Percentiles rank a stretch among this genome's conserved stretches.
Conservation (phyloP, 2,329 filamentous ascomycete genomes). For the Aureobasidium mangrovei region DNA sequence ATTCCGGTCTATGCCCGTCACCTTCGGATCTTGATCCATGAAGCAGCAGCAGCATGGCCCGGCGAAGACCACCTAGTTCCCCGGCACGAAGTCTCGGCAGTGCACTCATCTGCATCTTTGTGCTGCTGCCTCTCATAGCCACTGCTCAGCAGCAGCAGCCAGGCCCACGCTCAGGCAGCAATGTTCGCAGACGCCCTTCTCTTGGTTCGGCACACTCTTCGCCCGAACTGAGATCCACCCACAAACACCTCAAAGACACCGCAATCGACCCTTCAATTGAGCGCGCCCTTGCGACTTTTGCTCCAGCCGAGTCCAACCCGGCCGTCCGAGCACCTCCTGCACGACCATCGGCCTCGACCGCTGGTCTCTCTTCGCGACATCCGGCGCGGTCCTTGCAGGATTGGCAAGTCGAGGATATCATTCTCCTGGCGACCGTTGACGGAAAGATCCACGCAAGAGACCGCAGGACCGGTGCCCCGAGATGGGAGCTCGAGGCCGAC, state of each 20-base stretch:
- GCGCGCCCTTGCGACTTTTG: constrained; percentile 96
- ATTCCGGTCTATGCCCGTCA: constrained; percentile 1
- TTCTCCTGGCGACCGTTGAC: constrained; percentile 99
- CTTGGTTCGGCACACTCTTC: constrained; percentile 20
- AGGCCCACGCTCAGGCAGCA: neutral
- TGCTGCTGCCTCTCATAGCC: constrained; percentile 24
- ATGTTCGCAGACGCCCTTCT: constrained; percentile 12
- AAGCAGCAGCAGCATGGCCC: constrained; percentile 25
- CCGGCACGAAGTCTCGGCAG: constrained; percentile 19
- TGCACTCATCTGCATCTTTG: constrained; percentile 23
- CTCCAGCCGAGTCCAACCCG: constrained; percentile 67
- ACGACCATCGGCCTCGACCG: constrained; percentile 48
- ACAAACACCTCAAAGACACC: constrained; percentile 22
- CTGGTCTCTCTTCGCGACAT: constrained; percentile 64
- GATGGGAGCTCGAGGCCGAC: constrained; percentile 78
- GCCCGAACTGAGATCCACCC: constrained; percentile 18
- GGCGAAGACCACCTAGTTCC: constrained; percentile 24
- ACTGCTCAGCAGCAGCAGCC: constrained; percentile 33
- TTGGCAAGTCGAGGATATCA: constrained; percentile 99
- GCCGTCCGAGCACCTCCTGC: constrained; percentile 92
- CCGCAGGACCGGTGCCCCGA: constrained; percentile 71
- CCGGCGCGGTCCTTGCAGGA: constrained; percentile 96
- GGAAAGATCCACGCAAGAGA: constrained; percentile 89
- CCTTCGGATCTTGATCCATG: constrained; percentile 16
- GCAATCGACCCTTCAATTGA: constrained; percentile 46